phyloP scores from a whole-genome alignment of 2,329 filamentous ascomycete species.

The Fusarium xylarioides region DNA sequence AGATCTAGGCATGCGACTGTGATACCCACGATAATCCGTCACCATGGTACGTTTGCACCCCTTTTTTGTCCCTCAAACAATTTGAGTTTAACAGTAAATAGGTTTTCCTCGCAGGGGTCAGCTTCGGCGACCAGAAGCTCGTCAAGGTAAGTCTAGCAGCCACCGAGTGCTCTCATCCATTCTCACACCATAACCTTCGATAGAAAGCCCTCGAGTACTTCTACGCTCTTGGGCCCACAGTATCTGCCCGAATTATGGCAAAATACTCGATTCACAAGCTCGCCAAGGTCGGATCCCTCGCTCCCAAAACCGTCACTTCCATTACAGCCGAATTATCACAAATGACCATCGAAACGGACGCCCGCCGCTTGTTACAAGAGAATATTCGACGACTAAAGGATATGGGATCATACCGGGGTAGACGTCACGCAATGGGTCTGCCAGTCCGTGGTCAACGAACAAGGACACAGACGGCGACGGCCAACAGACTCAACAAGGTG shows the following conservation, averaged over 20 bases:
- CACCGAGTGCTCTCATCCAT: not conserved
- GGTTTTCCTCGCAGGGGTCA: constrained; percentile 88
- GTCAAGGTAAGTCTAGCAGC: constrained; percentile 72
- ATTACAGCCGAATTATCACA: constrained; percentile 86
- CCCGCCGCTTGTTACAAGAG: constrained; percentile 78
- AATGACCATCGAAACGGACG: constrained; percentile 94
- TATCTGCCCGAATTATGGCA: constrained; percentile 80
- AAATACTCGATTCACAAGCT: constrained; percentile 88
- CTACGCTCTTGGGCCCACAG: constrained; percentile 81
- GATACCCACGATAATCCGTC: constrained; percentile 30
- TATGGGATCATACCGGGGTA: constrained; percentile 89
- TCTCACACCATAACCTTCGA: constrained; percentile 16
- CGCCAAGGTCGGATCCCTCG: constrained; percentile 78
- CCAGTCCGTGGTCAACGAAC: constrained; percentile 92
- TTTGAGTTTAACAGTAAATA: constrained; percentile 44
- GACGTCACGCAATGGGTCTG: constrained; percentile 90
- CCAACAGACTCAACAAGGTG: constrained; percentile 69
- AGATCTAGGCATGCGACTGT: constrained; percentile 36
- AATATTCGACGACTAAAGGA: constrained; percentile 89
- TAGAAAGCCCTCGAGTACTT: constrained; percentile 82
- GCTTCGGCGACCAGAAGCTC: constrained; percentile 84
- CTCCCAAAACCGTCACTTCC: constrained; percentile 79
- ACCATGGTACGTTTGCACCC: constrained; percentile 35
- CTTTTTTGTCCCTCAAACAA: not conserved
- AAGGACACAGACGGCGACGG: constrained; percentile 73